Percentiles rank a stretch among this genome's conserved stretches.
Evolutionary conservation across 108 stramenopile genomes (phyloP).

Genomic region (Aureococcus anophagefferens): DNA sequence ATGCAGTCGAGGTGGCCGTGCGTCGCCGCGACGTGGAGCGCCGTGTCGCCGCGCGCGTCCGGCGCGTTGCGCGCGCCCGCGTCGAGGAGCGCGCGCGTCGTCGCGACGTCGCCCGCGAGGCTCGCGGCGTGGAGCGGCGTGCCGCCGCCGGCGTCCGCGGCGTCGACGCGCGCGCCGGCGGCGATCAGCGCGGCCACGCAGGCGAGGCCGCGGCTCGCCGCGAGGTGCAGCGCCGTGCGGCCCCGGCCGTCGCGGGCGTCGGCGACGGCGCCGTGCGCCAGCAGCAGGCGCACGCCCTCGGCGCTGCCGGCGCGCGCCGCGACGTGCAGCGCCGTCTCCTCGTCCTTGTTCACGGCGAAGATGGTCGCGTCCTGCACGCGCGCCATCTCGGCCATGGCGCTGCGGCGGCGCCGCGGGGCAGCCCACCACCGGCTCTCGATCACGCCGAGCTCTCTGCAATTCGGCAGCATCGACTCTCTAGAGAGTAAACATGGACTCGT

Average conservation of each 20-base stretch:
- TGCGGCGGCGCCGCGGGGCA: too few relatives aligned
- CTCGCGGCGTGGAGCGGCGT: background rate
- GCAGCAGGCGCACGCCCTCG: background rate
- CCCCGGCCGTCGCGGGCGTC: background rate
- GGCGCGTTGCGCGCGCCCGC: background rate
- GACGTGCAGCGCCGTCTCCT: background rate
- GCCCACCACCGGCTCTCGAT: too few relatives aligned
- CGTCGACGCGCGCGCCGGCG: background rate
- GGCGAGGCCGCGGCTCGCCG: background rate
- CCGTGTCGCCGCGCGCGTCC: background rate
- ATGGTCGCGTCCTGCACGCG: too few relatives aligned
- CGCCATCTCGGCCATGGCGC: too few relatives aligned
- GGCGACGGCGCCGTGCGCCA: background rate
- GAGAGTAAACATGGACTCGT: too few relatives aligned
- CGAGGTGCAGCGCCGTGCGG: constrained; percentile 1
- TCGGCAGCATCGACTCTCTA: too few relatives aligned
- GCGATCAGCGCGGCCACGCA: background rate
- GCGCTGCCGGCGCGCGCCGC: background rate
- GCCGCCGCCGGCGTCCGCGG: background rate
- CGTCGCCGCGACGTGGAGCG: background rate
- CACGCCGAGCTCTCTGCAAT: too few relatives aligned
- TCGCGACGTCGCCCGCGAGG: background rate
- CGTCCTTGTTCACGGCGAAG: too few relatives aligned
- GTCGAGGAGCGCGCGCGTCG: background rate
- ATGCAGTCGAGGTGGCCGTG: constrained; percentile 1